Conservation (phyloP, 352 stramenopile genomes). For the Pythium dissimile region DNA sequence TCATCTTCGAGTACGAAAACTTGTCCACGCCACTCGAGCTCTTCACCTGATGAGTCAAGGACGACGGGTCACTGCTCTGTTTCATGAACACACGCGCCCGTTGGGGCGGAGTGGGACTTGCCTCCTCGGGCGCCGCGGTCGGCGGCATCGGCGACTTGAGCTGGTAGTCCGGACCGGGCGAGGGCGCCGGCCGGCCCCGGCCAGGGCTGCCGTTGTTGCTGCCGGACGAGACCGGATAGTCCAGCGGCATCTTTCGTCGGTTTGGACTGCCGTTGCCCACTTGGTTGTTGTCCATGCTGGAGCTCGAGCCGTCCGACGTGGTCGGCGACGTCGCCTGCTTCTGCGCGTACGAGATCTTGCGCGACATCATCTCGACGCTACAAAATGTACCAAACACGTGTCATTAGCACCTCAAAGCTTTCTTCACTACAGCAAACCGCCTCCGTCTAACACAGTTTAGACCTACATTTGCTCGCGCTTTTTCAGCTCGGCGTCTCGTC, state of each 20-base stretch:
- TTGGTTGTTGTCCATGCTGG: constrained; percentile 65
- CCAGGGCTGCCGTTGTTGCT: constrained; percentile 52
- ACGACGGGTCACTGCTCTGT: constrained; percentile 7
- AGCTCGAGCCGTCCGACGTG: constrained; percentile 75
- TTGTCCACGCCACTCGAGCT: constrained; percentile 23
- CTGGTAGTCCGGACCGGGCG: constrained; percentile 14
- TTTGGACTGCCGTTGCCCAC: constrained; percentile 19
- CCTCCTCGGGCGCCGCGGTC: constrained; percentile 3
- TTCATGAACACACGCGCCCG: constrained; percentile 10
- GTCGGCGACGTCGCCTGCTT: constrained; percentile 65
- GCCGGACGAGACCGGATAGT: constrained; percentile 14
- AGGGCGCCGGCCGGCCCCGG: constrained; percentile 9
- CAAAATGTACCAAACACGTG: background rate
- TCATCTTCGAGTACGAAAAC: constrained; percentile 28
- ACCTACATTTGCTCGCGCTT: constrained; percentile 87
- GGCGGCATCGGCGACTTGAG: constrained; percentile 10
- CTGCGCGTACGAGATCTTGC: constrained; percentile 63
- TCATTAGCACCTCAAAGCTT: background rate
- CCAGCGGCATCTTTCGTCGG: constrained; percentile 15
- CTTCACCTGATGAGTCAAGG: constrained; percentile 18
- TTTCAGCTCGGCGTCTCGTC: constrained; percentile 77
- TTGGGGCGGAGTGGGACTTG: constrained; percentile 1
- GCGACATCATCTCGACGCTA: constrained; percentile 75
- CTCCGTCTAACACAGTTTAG: too few relatives aligned
- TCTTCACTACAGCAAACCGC: background rate